Base-by-base conservation (phyloP, 345 rosid species). In the Citropsis articulata region DNA sequence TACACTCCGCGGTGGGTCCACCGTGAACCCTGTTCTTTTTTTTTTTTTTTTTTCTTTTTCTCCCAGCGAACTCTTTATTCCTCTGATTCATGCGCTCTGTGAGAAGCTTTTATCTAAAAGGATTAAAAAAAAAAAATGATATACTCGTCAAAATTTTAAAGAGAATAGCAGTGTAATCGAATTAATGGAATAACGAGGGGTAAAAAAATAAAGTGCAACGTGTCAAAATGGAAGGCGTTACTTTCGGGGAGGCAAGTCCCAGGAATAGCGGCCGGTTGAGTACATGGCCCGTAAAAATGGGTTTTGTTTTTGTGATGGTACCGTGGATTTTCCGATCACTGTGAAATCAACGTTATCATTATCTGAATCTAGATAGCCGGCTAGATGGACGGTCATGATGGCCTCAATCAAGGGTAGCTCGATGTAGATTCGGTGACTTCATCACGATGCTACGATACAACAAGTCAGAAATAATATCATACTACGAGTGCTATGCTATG, bases 251-350 rank as follows among this genome's bases (percentile, higher is more conserved):
- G 80, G 61, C 80, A 67, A 56, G 30, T 72, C 72, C 82, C 79
- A 28, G 77, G 78, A 81, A 78, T 71, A 21, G 76, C 73, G 78
- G 77, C 85, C 86, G 88, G 78, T n/a, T 65, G 64, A 66, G 66
- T 40, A 62, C 82, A 78, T 76, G 81, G 64, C 60, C 68, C 61
- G 69, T 59, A 82, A 81, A 79, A 83, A 74, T 59, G 74, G 73
- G 74, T 71, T 31, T 36, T 48, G 59, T 27, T 67, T 72, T 35
- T 19, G 3, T 9, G 28, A 56, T 61, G 45, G 76, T 61, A 55
- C 66, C 69, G 77, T 75, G 81, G 69, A 50, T 67, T 77, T 78
- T 25, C 79, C 72, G 73, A 66, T 60, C 68, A 31, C 56, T 22
- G 4, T 50, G 18, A 13, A 21, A 67, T 80, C 59, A 64, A 68